Evolutionary conservation across 2,329 filamentous ascomycete genomes (phyloP).

Genomic region (Colletotrichum spaethianum): DNA sequence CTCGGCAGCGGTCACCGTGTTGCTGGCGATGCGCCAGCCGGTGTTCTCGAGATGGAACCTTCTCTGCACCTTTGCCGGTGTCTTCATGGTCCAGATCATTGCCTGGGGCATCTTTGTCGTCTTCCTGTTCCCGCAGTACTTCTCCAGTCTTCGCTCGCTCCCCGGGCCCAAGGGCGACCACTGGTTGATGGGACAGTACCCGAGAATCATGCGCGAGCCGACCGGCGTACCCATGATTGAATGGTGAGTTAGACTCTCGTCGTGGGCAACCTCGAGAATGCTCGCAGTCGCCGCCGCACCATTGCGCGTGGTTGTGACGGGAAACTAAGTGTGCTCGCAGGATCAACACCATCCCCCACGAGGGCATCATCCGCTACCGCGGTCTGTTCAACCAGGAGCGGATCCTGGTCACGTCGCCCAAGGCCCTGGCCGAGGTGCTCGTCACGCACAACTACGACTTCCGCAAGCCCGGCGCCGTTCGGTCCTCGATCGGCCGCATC

Average conservation of each 20-base stretch:
- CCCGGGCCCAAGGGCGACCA: slow-evolving; percentile 60
- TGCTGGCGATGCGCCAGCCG: slow-evolving; percentile 34
- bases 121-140: slow-evolving; percentile 63
- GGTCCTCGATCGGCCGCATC: slow-evolving; percentile 71
- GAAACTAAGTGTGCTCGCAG: slow-evolving; percentile 60
- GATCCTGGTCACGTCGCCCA: slow-evolving; percentile 72
- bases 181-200: slow-evolving; percentile 65
- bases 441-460: slow-evolving; percentile 80
- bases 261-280: neutral
- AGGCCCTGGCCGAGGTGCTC: slow-evolving; percentile 79
- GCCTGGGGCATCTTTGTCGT: slow-evolving; percentile 57
- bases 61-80: slow-evolving; percentile 50
- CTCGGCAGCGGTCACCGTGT: slow-evolving; percentile 27
- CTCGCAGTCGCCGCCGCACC: slow-evolving; percentile 37
- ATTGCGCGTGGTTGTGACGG: too few relatives aligned
- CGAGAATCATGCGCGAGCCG: slow-evolving; percentile 54
- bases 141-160: slow-evolving; percentile 65
- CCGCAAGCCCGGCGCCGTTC: slow-evolving; percentile 70
- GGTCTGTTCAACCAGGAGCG: slow-evolving; percentile 74
- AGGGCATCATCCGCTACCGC: slow-evolving; percentile 79
- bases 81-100: slow-evolving; percentile 54
- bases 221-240: slow-evolving; percentile 62
- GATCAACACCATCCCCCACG: slow-evolving; percentile 73
- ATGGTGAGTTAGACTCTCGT: slow-evolving; percentile 57
- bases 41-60: slow-evolving; percentile 51